Conservation (phyloP, 768 basidiomycete genomes). For the Pseudohyphozyma bogoriensis region DNA sequence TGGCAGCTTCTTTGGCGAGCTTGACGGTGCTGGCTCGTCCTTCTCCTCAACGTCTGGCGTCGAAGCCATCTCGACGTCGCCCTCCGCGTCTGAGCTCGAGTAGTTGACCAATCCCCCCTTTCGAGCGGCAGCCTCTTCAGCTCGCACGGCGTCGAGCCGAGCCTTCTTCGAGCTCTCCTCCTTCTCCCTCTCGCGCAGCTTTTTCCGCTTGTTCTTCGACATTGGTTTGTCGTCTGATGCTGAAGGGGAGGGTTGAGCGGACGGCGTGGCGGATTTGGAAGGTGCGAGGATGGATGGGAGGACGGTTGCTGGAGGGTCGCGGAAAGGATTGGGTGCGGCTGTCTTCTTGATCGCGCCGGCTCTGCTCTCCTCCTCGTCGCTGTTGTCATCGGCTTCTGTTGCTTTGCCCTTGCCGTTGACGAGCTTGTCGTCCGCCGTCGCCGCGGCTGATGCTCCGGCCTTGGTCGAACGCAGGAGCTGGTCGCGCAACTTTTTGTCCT, state of each 20-base stretch:
- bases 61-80: background rate
- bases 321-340: background rate
- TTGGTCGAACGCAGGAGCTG: background rate
- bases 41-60: too few species aligned
- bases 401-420: background rate
- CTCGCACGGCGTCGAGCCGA: background rate
- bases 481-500: conserved; percentile 6
- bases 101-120: background rate
- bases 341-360: background rate
- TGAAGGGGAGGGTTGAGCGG: background rate
- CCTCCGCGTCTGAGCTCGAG: too few species aligned
- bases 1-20: background rate
- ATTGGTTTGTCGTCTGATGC: too few species aligned
- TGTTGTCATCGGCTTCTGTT: background rate
- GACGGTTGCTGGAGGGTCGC: background rate
- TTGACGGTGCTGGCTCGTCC: too few species aligned
- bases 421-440: background rate
- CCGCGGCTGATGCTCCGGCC: background rate
- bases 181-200: background rate
- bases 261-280: background rate
- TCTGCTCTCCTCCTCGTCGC: background rate
- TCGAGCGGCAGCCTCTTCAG: background rate
- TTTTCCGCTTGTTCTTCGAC: background rate
- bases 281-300: background rate
- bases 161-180: background rate